These are phyloP conservation scores for Vigna nakashimae DNA, from an alignment of 306 rosid genomes.

Conservation along the genomic window DNA sequence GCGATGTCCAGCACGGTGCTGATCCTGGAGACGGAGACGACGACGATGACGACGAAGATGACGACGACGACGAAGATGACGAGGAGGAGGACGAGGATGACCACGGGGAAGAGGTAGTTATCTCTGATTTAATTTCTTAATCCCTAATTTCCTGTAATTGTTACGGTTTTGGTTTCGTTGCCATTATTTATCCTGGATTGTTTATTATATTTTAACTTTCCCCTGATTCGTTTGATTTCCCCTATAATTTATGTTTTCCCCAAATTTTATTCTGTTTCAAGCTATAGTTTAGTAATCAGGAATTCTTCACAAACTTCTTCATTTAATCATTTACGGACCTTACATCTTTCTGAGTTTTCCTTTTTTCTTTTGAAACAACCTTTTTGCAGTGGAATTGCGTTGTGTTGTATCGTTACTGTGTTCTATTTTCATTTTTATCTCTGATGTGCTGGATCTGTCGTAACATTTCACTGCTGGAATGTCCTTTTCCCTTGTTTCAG, in stretches of 20 bases:
- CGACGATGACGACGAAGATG: slow-evolving; percentile 31
- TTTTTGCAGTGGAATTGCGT: not conserved
- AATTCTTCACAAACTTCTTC: slow-evolving; percentile 6
- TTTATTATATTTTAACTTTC: not conserved
- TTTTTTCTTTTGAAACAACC: not conserved
- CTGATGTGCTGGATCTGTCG: not conserved
- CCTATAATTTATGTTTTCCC: not conserved
- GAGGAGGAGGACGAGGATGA: slow-evolving; percentile 30
- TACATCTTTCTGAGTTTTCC: not conserved
- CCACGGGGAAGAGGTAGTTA: slow-evolving; percentile 51
- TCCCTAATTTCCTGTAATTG: slow-evolving; percentile 24
- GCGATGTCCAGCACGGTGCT: slow-evolving; percentile 41
- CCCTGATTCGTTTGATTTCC: slow-evolving; percentile 14
- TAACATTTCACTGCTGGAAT: not conserved
- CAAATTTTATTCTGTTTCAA: not conserved
- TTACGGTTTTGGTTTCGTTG: not conserved
- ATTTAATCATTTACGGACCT: not conserved
- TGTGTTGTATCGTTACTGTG: not conserved
- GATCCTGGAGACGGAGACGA: slow-evolving; percentile 44
- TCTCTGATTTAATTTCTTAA: slow-evolving; percentile 17
- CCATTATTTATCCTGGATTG: not conserved
- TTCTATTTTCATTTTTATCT: slow-evolving; percentile 18
- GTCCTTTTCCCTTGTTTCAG: slow-evolving; percentile 40
- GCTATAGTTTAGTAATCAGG: not conserved
- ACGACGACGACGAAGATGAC: not conserved